phyloP scores from a whole-genome alignment of 371 early-diverging fungal genomes.

The Mucor plumbeus region DNA sequence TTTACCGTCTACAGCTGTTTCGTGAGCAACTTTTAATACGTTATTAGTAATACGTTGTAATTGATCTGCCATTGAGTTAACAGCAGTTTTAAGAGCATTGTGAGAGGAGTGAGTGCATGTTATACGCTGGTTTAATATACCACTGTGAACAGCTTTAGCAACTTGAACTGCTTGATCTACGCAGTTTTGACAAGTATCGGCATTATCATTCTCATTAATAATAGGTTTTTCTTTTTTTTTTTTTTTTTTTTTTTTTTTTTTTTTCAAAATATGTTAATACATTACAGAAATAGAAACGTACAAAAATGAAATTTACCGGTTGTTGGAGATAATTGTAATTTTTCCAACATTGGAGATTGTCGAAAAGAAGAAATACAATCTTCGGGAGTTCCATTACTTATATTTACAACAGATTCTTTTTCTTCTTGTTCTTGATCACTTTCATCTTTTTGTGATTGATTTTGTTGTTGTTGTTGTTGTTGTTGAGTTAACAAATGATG shows the following conservation, averaged over 20 bases:
- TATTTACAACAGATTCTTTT: conserved; percentile 17
- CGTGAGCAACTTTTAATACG: conserved; percentile 64
- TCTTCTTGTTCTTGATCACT: conserved; percentile 8
- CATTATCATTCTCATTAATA: not conserved
- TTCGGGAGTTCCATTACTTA: conserved; percentile 17
- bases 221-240: not conserved
- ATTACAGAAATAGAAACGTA: not conserved
- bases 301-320: not conserved
- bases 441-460: not conserved
- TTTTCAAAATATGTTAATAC: not conserved
- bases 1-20: conserved; percentile 71
- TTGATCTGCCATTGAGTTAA: conserved; percentile 73
- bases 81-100: conserved; percentile 56
- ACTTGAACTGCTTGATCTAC: conserved; percentile 52
- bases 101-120: conserved; percentile 40
- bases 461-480: not conserved
- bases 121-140: conserved; percentile 54
- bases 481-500: conserved; percentile 37
- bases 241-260: not conserved
- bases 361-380: conserved; percentile 26
- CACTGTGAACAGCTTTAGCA: conserved; percentile 55
- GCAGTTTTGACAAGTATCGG: conserved; percentile 42
- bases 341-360: conserved; percentile 28
- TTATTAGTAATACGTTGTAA: conserved; percentile 61
- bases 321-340: conserved; percentile 21